These are phyloP conservation scores for Teratosphaeria zuluensis DNA, from an alignment of 2,329 filamentous ascomycete genomes.

Conservation along the genomic window DNA sequence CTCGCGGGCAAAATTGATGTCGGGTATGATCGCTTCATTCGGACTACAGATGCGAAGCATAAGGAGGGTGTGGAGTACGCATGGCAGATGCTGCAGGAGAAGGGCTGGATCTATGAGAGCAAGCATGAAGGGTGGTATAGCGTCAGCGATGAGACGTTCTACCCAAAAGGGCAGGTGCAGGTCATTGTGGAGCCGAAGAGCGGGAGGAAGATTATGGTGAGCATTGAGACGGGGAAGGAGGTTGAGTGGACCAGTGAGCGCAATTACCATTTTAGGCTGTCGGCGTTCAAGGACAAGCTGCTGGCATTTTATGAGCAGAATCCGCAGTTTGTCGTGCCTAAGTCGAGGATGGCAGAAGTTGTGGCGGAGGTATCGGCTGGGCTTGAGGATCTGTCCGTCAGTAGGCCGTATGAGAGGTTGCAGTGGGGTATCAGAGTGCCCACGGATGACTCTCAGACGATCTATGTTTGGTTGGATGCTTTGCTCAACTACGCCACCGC, in stretches of 20 bases:
- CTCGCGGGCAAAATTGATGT: constrained; percentile 63
- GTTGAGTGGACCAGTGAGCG: constrained; percentile 91
- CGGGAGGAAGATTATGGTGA: constrained; percentile 68
- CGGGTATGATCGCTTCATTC: constrained; percentile 76
- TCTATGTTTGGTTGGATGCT: constrained; percentile 97
- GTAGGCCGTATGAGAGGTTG: constrained; percentile 66
- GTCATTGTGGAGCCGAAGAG: constrained; percentile 67
- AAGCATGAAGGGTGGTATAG: constrained; percentile 95
- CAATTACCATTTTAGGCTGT: constrained; percentile 92
- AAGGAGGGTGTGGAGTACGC: constrained; percentile 78
- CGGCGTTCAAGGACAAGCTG: constrained; percentile 67
- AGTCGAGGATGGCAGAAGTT: constrained; percentile 65
- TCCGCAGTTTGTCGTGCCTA: constrained; percentile 66
- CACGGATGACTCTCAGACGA: constrained; percentile 73
- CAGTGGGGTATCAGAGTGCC: constrained; percentile 87
- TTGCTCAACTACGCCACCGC: constrained; percentile 88
- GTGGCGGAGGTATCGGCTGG: constrained; percentile 65
- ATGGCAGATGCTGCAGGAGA: constrained; percentile 70
- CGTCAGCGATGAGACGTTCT: constrained; percentile 93
- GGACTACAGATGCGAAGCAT: constrained; percentile 79
- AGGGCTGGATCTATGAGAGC: constrained; percentile 70
- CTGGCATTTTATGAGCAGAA: constrained; percentile 72
- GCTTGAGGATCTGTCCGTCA: constrained; percentile 81
- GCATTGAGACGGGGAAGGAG: constrained; percentile 74
- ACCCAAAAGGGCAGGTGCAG: constrained; percentile 66